Conservation (phyloP, 768 basidiomycete genomes). For the Russula griseocarnosa region DNA sequence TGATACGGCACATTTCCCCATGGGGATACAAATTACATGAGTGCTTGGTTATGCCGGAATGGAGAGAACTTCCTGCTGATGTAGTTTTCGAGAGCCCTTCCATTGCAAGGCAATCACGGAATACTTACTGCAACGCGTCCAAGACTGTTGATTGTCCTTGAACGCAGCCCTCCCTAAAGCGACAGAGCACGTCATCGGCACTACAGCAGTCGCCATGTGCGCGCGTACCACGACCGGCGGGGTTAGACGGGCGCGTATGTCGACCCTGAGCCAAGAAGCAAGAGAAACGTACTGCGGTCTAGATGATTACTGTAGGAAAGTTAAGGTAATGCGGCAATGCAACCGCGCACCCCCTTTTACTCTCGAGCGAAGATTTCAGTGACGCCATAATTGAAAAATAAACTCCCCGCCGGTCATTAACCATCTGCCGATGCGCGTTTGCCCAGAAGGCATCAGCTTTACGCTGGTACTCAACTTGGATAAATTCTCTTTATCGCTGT, state of each 20-base stretch:
- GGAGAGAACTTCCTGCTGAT: not conserved
- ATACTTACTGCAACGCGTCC: too few relatives aligned
- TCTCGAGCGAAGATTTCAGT: not conserved
- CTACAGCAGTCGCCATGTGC: not conserved
- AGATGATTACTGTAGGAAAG: not conserved
- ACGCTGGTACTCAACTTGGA: not conserved
- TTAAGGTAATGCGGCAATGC: not conserved
- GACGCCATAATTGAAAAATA: not conserved
- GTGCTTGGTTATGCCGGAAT: too few relatives aligned
- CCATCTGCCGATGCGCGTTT: not conserved
- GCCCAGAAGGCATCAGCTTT: not conserved
- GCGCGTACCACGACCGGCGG: not conserved
- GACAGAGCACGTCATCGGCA: not conserved
- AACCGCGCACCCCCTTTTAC: not conserved
- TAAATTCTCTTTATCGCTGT: not conserved
- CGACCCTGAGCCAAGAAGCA: not conserved
- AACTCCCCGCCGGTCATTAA: not conserved
- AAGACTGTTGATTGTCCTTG: too few relatives aligned
- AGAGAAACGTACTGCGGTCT: not conserved
- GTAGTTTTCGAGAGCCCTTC: not conserved
- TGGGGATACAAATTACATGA: too few relatives aligned
- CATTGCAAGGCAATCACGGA: too few relatives aligned
- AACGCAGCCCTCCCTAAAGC: not conserved
- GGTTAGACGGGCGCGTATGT: conserved; percentile 3
- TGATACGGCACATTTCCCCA: too few relatives aligned